Evolutionary conservation across 1,284 basidiomycete genomes (phyloP), one percentile per base, ranked within the genome.

Genomic region (Sutorius eximius): DNA sequence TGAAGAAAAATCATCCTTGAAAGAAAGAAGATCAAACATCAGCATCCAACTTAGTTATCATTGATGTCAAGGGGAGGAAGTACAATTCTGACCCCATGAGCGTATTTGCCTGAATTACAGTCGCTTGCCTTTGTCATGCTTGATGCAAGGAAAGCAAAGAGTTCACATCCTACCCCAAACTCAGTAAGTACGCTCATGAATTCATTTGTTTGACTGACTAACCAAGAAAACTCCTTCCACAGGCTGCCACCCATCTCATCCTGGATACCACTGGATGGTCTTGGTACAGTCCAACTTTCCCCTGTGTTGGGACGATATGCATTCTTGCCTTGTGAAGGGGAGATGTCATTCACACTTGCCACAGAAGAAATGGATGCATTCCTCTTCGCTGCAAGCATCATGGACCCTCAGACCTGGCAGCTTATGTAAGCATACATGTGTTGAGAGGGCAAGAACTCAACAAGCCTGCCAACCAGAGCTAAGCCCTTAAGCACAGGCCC

Each of bases 401-500:
- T 66, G 62, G 78, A 75, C 45, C 75, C 76, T 85, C 86, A 89
- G 51, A 85, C 81, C 86, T 89, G 65, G 37, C 22, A 49, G 52
- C 18, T 53, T 24, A 51, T 51, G 55, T 57, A 33, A 58, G 56
- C 18, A 1, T 12, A 53, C 38, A 55, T 46, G 41, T 55, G 38
- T 36, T 33, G 27, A 27, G 42, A 58, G 37, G 49, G 49, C 30
- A 55, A 50, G 30, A 45, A 32, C 3, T 51, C 24, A 29, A 75
- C 83, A 55, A 57, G 85, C 88, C 80, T 87, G 85, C 87, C 87
- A 90, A 45, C 83, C 81, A 52, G 82, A 74, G 67, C 80, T 83
- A 55, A 85, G 29, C 73, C 70, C 65, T 85, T 83, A 56, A 83
- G 72, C 12, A 74, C 70, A 41, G 71, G 76, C 2, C 75, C 71